Evolutionary conservation across 148 eudicot genomes (phyloP).

Genomic region (Cornus suecica): DNA sequence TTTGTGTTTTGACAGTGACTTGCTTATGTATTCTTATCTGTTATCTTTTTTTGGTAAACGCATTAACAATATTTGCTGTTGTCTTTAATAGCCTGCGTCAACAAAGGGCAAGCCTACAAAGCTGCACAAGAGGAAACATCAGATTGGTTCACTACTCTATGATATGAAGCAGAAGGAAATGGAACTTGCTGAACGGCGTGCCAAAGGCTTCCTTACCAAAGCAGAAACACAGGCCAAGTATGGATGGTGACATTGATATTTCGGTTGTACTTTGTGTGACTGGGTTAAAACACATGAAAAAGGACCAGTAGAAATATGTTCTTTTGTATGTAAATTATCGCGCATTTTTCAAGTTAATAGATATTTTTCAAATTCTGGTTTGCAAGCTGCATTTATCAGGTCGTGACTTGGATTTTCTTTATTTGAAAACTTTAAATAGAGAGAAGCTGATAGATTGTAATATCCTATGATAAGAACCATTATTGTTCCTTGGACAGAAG

Average conservation of each 20-base stretch:
- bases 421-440: no score
- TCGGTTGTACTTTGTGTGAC: neutral
- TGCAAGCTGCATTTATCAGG: no score
- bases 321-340: neutral
- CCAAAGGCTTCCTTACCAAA: slow-evolving; percentile 87
- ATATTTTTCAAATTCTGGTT: no score
- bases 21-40: no score
- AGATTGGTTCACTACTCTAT: slow-evolving; percentile 71
- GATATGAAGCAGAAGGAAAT: slow-evolving; percentile 82
- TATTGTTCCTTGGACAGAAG: no score
- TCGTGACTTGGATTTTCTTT: no score
- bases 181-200: slow-evolving; percentile 78
- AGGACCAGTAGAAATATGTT: neutral
- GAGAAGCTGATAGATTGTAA: no score
- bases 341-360: neutral
- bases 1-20: neutral
- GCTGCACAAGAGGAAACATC: slow-evolving; percentile 94
- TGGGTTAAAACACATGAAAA: neutral
- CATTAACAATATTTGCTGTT: neutral
- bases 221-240: slow-evolving; percentile 93
- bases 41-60: neutral
- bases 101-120: slow-evolving; percentile 76
- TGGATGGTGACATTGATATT: slow-evolving; percentile 36
- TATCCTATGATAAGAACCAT: no score
- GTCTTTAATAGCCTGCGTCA: slow-evolving; percentile 58